phyloP scores from a whole-genome alignment of 768 basidiomycete species.

The Podaxis sp. region DNA sequence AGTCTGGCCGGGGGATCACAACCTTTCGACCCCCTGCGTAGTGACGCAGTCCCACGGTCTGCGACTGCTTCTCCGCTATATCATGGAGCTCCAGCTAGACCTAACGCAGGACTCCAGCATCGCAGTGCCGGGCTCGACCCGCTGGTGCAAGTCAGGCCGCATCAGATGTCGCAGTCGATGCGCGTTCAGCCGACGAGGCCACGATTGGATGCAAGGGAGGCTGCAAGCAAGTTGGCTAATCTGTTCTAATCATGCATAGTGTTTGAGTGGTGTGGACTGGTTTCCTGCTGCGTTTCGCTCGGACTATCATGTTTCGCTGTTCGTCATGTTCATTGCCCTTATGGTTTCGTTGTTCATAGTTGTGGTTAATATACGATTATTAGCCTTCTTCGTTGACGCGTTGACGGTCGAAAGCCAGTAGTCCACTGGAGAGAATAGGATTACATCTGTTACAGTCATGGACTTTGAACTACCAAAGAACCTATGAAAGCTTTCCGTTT shows the following conservation, averaged over 20 bases:
- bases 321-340: background rate
- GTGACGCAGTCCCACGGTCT: slow-evolving; percentile 25
- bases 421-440: background rate
- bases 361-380: background rate
- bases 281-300: too few relatives aligned
- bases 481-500: slow-evolving; percentile 14
- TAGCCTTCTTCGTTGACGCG: background rate
- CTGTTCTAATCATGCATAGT: slow-evolving; percentile 52
- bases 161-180: slow-evolving; percentile 69
- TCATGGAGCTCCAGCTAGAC: slow-evolving; percentile 17
- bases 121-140: slow-evolving; percentile 47
- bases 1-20: slow-evolving; percentile 19
- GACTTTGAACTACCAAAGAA: slow-evolving; percentile 19
- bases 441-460: background rate
- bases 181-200: slow-evolving; percentile 67
- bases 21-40: slow-evolving; percentile 33
- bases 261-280: background rate
- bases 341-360: background rate
- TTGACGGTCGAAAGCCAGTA: background rate
- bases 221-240: slow-evolving; percentile 87
- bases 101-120: slow-evolving; percentile 18
- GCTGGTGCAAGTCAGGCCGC: slow-evolving; percentile 39
- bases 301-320: background rate
- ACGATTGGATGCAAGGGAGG: slow-evolving; percentile 78
- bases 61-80: slow-evolving; percentile 28